A percentile compares a stretch with the other conserved stretches of the same genome.
Conservation (phyloP, 371 early-diverging fungal species). For the Conidiobolus incongruus region DNA sequence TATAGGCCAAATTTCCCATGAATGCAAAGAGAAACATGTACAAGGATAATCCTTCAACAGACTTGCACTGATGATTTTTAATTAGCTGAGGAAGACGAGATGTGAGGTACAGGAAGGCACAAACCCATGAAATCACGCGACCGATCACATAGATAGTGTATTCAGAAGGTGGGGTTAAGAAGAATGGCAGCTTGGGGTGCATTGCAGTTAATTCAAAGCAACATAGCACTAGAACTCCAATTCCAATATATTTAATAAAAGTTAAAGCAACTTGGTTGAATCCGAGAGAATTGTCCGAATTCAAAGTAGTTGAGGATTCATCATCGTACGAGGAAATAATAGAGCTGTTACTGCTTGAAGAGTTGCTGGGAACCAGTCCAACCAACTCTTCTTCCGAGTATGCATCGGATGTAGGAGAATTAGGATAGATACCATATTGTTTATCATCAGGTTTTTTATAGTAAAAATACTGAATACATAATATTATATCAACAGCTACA, state of each 20-base stretch:
- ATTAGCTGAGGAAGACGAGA: conserved; percentile 45
- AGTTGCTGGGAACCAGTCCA: neutral
- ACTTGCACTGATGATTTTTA: conserved; percentile 23
- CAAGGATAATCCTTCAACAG: conserved; percentile 38
- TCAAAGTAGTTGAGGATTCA: too few species aligned
- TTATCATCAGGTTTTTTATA: too few species aligned
- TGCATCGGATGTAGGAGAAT: neutral
- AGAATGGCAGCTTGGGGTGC: conserved; percentile 5
- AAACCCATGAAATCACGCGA: conserved; percentile 34
- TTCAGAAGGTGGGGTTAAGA: conserved; percentile 1
- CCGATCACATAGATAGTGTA: conserved; percentile 18
- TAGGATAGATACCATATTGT: too few species aligned
- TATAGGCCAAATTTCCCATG: conserved; percentile 43
- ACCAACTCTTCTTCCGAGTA: neutral
- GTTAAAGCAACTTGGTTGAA: too few species aligned
- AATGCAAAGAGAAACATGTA: conserved; percentile 45
- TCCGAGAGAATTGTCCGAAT: too few species aligned
- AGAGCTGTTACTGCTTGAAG: conserved; percentile 3
- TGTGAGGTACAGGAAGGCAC: conserved; percentile 35
- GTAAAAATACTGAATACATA: conserved; percentile 21
- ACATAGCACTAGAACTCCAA: conserved; percentile 4
- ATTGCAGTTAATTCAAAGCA: neutral
- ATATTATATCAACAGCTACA: conserved; percentile 17
- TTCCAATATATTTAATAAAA: conserved; percentile 3
- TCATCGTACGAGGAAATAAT: too few species aligned